Evolutionary conservation across 306 rosid genomes (phyloP), one percentile per base, ranked within the genome.

Genomic region (Chamaecrista fasciculata): DNA sequence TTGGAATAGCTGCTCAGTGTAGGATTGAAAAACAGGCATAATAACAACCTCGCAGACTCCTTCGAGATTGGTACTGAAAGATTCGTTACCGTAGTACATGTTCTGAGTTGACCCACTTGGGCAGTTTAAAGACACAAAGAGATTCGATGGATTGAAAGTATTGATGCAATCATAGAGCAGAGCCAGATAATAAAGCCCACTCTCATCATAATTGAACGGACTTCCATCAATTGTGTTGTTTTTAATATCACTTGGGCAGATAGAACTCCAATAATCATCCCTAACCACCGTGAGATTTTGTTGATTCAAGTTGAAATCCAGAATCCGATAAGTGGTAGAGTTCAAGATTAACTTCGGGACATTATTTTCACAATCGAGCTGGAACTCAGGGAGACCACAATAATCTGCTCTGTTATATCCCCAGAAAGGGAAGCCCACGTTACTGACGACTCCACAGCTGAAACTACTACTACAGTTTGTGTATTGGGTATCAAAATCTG

Each of bases 361-460:
- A 8, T 6, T 6, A 4, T 21, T 23, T 20, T 69, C n/a, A 28
- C 73, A 69, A 5, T 5, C 1, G 3, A 51, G 52, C 8, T 24
- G 11, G 25, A 36, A 52, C 1, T 3, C 52, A 23, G 39, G 39
- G 1, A 8, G 26, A 8, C 73, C 64, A 39, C 73, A 69, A 3
- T 69, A 69, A 0, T 24, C 31, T 24, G 31, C 51, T 39, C 73
- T 52, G 51, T 39, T 39, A 0, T 6, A 6, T 52, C 73, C 73
- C 61, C 62, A 69, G 47, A 69, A 69, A 4, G 73, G 73, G 18
- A 36, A 69, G 5, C 20, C 16, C 6, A 52, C 19, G n/a, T 53
- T 25, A 0, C 3, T 24, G n/a, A 69, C 6, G 9, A 0, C 1
- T 23, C 73, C 73, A 24, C 73, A 69, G 37, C 2, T 34, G 16